A percentile compares a stretch with the other conserved stretches of the same genome.
Conservation (phyloP, 1,284 basidiomycete genomes). For the Ceratobasidium papillatum region DNA sequence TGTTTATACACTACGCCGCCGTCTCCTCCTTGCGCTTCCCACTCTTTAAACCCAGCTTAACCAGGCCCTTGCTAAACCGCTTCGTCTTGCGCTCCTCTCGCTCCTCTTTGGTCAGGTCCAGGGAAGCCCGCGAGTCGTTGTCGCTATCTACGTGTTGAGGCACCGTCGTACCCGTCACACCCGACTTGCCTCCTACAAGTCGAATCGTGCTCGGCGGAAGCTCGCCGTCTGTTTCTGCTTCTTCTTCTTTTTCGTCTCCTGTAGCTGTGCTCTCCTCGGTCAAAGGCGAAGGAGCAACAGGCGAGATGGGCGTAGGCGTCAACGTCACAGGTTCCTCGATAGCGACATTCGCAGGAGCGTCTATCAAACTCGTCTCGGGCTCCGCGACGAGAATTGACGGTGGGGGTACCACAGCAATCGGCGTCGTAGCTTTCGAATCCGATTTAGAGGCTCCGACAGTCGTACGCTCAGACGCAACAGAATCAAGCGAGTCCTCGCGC, state of each 20-base stretch:
- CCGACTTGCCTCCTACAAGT: slow-evolving; percentile 18
- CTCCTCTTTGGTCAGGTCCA: slow-evolving; percentile 14
- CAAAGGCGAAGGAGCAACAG: neutral
- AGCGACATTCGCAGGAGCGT: slow-evolving; percentile 1
- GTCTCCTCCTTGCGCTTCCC: slow-evolving; percentile 19
- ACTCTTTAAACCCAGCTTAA: slow-evolving; percentile 19
- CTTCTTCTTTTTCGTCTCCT: slow-evolving; percentile 19
- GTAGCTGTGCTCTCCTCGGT: neutral
- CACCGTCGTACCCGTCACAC: neutral
- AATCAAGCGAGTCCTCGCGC: slow-evolving; percentile 33
- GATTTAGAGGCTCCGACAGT: slow-evolving; percentile 44
- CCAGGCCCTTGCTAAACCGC: slow-evolving; percentile 29
- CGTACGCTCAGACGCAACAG: slow-evolving; percentile 11
- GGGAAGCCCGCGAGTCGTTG: slow-evolving; percentile 28
- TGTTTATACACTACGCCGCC: neutral
- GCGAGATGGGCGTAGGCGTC: slow-evolving; percentile 18
- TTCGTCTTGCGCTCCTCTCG: slow-evolving; percentile 28
- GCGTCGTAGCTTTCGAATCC: slow-evolving; percentile 46
- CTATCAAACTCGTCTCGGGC: slow-evolving; percentile 35
- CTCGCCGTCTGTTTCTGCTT: slow-evolving; percentile 1
- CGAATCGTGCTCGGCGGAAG: slow-evolving; percentile 25
- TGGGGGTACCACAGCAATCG: neutral
- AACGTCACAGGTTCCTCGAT: slow-evolving; percentile 12
- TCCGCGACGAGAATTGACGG: slow-evolving; percentile 12
- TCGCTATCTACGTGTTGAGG: slow-evolving; percentile 13